Evolutionary conservation across 371 early-diverging fungal species (phyloP).

Genomic region (Thermomucor indicae-seudaticae): DNA sequence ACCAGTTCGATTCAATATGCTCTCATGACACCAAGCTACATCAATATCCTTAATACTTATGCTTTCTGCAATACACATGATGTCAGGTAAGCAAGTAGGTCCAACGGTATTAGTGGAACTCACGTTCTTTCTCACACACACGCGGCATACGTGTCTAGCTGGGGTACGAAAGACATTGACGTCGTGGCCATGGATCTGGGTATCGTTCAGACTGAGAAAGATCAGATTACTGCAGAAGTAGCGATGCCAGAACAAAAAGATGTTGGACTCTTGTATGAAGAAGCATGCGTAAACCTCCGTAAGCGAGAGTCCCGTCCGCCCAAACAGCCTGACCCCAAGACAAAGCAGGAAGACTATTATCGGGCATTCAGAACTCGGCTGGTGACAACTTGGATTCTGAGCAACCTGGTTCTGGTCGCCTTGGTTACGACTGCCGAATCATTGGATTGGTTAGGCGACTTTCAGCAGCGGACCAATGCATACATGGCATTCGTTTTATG

Average conservation of each 20-base stretch:
- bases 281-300: slow-evolving; percentile 50
- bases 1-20: slow-evolving; percentile 86
- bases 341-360: slow-evolving; percentile 85
- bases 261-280: slow-evolving; percentile 65
- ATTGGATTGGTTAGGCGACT: slow-evolving; percentile 21
- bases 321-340: slow-evolving; percentile 64
- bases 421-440: slow-evolving; percentile 36
- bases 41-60: slow-evolving; percentile 90
- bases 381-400: slow-evolving; percentile 81
- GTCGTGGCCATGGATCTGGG: slow-evolving; percentile 41
- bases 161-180: slow-evolving; percentile 93
- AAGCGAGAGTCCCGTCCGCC: slow-evolving; percentile 20
- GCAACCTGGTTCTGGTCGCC: slow-evolving; percentile 71
- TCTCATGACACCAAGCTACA: slow-evolving; percentile 74
- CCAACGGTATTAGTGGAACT: too few relatives aligned
- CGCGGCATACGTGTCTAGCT: slow-evolving; percentile 26
- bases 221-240: slow-evolving; percentile 43
- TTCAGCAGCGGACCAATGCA: slow-evolving; percentile 44
- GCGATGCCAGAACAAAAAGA: slow-evolving; percentile 63
- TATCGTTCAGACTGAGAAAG: slow-evolving; percentile 40
- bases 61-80: slow-evolving; percentile 93
- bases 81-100: slow-evolving; percentile 47
- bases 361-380: slow-evolving; percentile 79
- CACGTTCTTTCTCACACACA: too few relatives aligned
- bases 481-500: slow-evolving; percentile 82